Evolutionary conservation across 2,329 filamentous ascomycete genomes (phyloP), one percentile per base, ranked within the genome.

Genomic region (Fusarium goolgardi): DNA sequence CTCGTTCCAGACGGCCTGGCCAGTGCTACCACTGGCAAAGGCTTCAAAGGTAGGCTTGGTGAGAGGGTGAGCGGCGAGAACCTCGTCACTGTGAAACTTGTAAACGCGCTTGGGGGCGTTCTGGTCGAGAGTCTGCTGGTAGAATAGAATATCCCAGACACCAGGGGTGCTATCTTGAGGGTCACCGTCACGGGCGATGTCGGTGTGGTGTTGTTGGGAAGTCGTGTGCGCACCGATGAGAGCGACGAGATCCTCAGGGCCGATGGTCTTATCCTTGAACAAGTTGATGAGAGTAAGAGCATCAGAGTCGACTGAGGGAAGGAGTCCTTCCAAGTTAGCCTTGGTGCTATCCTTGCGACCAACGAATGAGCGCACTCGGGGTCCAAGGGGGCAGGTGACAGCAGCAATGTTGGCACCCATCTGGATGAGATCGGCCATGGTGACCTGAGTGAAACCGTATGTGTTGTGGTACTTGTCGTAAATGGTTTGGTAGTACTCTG

Each of bases 201-300:
- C 79, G 65, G 81, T 79, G 43, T 80, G 80, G 63, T 80, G 79
- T 71, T 87, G 84, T 67, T 82, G 81, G 5, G 82, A 83, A 6
- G 82, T 81, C 3, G 82, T 83, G 71, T 88, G 86, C 0, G 86
- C 85, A 40, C 86, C 86, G 12, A 88, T 72, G 3, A 88, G 81
- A 6, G 86, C 85, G 5, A 84, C 82, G 3, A 86, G 80, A 13
- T 84, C 83, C 39, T 80, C 80, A 0, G 81, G 79, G 20, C 75
- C 78, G 66, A 88, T 85, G 4, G 84, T 86, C 75, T 88, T 87
- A 62, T 82, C 80, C 23, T 76, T 72, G 73, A 87, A 88, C 10
- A 85, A 76, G 25, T 78, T 72, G 60, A 86, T 80, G 23, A 86
- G 76, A 12, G 78, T 79, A n/a, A 82, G 78, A n/a, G 84, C 82